Evolutionary conservation across 805 yeast species (phyloP), one percentile per base, ranked within the genome.

Genomic region (Kazachstania psychrophila): DNA sequence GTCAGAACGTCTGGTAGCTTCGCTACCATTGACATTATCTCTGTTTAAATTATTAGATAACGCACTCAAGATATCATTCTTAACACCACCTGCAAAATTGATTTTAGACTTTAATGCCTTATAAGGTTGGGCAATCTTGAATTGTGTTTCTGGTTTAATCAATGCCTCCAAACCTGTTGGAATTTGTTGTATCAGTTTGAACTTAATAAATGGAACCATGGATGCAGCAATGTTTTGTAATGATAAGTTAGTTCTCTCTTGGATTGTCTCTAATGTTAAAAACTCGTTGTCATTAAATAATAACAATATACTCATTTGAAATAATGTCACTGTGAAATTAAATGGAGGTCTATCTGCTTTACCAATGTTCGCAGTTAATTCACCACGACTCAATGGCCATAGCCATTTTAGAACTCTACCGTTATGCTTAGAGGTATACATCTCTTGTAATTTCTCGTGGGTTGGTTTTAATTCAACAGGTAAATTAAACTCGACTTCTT

Each of bases 361-460:
- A 5, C 89, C 73, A 44, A 87, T 70, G 54, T 85, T 82, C 9
- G 94, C 95, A 60, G 79, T 83, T 39, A 92, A 62, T 58, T 92
- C 99, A 42, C 94, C 92, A 58, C 89, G 81, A 32, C 94, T 85
- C 55, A 85, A 76, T 50, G 86, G 81, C 96, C 96, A 92, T 41
- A 89, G 72, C 99, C 99, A 92, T 54, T 84, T 82, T 49, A 92
- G 72, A 45, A 85, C 77, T 60, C 97, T 73, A 10, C 96, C 96
- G 43, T 68, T 74, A 60, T 89, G 96, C 51, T 81, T 79, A 24
- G 69, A 65, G 29, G 73, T 68, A 59, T 89, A 94, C 41, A 82
- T 69, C 28, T 72, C 69, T 39, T 77, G 77, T 38, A 89, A 76
- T 37, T 73, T 73, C 36, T 78, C 75, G 49, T 79, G 74, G 1